phyloP scores from a whole-genome alignment of 305 asterid species.

The Fraxinus ornus region DNA sequence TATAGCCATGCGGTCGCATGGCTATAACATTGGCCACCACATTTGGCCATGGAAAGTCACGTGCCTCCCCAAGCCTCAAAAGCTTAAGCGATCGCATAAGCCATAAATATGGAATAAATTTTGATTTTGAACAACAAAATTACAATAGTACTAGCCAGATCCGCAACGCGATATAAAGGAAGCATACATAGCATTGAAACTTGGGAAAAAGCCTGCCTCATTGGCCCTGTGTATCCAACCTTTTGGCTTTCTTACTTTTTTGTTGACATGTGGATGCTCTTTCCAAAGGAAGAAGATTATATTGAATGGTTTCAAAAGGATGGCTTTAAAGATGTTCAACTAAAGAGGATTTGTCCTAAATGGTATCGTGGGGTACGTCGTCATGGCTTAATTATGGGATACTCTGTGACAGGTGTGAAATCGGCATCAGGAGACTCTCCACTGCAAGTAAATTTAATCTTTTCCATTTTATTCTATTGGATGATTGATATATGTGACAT shows the following conservation, averaged over 20 bases:
- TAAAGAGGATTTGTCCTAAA: constrained; percentile 88
- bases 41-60: too few species aligned
- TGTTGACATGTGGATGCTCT: constrained; percentile 96
- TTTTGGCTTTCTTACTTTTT: constrained; percentile 86
- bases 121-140: too few species aligned
- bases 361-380: constrained; percentile 96
- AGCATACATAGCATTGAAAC: constrained; percentile 82
- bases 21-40: too few species aligned
- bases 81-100: too few species aligned
- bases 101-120: too few species aligned
- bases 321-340: constrained; percentile 75
- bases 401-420: constrained; percentile 81
- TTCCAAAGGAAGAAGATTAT: constrained; percentile 95
- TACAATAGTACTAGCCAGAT: constrained; percentile 81
- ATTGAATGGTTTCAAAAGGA: constrained; percentile 88
- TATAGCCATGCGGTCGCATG: too few species aligned
- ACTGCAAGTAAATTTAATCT: constrained; percentile 43
- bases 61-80: too few species aligned
- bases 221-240: constrained; percentile 94
- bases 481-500: too few species aligned
- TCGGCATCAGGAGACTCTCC: constrained; percentile 49
- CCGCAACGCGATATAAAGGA: constrained; percentile 91
- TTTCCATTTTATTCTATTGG: too few species aligned
- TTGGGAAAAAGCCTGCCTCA: constrained; percentile 83
- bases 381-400: constrained; percentile 94